Percentiles rank a stretch among this genome's conserved stretches.
These are phyloP conservation scores for Ziziphus jujuba DNA, from an alignment of 306 rosid species.

Conservation along the genomic window DNA sequence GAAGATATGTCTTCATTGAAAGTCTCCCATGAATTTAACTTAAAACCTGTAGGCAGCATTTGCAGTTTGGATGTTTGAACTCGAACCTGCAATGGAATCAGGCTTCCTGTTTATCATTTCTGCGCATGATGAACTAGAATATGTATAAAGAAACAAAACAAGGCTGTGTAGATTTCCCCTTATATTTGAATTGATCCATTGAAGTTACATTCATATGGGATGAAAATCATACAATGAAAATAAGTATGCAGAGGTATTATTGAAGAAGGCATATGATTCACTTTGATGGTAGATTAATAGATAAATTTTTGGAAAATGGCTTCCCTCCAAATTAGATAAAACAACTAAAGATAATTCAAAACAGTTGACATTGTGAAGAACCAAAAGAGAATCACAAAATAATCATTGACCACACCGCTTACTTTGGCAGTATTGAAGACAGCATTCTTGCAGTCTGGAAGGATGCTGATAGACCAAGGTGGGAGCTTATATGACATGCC, in stretches of 20 bases:
- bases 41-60: slow-evolving; percentile 40
- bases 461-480: slow-evolving; percentile 87
- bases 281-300: neutral
- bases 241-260: neutral
- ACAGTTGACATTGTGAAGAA: neutral
- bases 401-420: slow-evolving; percentile 17
- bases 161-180: neutral
- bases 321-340: neutral
- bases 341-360: neutral
- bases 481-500: slow-evolving; percentile 59
- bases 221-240: no score
- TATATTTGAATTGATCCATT: no score
- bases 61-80: slow-evolving; percentile 36
- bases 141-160: neutral
- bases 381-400: neutral
- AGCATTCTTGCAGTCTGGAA: slow-evolving; percentile 75
- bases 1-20: slow-evolving; percentile 60
- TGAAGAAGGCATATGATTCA: slow-evolving; percentile 6
- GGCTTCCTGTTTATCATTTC: slow-evolving; percentile 11
- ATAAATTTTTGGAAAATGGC: neutral
- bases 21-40: slow-evolving; percentile 50
- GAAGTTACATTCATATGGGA: no score
- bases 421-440: slow-evolving; percentile 85
- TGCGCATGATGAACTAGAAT: neutral
- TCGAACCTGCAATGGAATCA: slow-evolving; percentile 47